Conservation (phyloP, 441 rosid genomes). For the Adansonia madagascariensis region DNA sequence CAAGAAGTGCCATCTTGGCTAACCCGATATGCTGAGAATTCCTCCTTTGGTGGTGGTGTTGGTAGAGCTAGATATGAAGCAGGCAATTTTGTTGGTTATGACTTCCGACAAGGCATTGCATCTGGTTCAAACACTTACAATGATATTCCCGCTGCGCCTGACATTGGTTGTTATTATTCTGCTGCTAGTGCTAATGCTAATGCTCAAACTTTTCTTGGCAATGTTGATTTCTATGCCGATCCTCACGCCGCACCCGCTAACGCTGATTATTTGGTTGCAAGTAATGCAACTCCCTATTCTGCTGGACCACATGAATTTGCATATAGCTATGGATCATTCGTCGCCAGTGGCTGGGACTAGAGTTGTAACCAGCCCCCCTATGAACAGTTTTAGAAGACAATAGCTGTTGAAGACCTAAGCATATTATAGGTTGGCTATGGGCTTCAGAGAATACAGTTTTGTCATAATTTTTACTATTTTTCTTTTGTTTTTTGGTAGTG, state of each 20-base stretch:
- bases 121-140: slow-evolving; percentile 22
- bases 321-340: slow-evolving; percentile 20
- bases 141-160: not conserved
- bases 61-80: slow-evolving; percentile 24
- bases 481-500: not conserved
- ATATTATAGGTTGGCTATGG: not conserved
- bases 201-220: slow-evolving; percentile 15
- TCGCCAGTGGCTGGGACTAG: slow-evolving; percentile 48
- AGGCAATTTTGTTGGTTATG: slow-evolving; percentile 50
- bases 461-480: not conserved
- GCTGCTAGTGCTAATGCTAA: slow-evolving; percentile 5
- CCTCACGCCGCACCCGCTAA: not conserved
- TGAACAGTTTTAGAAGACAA: not conserved
- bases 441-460: not conserved
- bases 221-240: slow-evolving; percentile 4
- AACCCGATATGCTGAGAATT: slow-evolving; percentile 50
- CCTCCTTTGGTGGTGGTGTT: slow-evolving; percentile 14
- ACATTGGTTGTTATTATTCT: slow-evolving; percentile 13
- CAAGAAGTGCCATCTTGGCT: slow-evolving; percentile 97
- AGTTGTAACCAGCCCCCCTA: not conserved
- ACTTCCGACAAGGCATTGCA: slow-evolving; percentile 41
- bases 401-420: not conserved
- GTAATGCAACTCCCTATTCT: not conserved
- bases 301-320: slow-evolving; percentile 16
- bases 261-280: not conserved